Percentiles rank a stretch among this genome's conserved stretches.
These are phyloP conservation scores for Colletotrichum sp. DNA, from an alignment of 2,329 filamentous ascomycete species.

Conservation along the genomic window DNA sequence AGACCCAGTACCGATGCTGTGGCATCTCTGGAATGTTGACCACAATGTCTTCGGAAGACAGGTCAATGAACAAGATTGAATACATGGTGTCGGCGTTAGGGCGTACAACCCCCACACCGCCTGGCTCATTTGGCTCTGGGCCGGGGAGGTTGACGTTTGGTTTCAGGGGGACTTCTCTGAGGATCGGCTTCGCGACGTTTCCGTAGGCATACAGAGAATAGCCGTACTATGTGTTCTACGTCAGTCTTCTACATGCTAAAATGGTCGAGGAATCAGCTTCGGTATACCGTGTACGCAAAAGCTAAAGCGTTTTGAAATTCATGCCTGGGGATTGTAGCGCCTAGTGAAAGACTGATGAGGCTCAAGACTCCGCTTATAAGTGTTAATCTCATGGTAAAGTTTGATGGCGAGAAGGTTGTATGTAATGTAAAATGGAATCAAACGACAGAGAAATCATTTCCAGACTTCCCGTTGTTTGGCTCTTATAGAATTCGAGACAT, in stretches of 20 bases:
- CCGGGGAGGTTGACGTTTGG: not conserved
- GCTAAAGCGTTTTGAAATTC: not conserved
- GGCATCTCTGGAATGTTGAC: not conserved
- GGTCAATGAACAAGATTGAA: not conserved
- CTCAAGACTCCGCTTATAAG: fast-evolving
- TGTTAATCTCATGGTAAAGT: not conserved
- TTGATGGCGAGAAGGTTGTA: not conserved
- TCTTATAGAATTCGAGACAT: not conserved
- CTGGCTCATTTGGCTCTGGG: not conserved
- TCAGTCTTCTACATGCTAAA: not conserved
- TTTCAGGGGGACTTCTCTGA: not conserved
- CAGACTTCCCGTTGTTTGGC: fast-evolving
- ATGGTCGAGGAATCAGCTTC: not conserved
- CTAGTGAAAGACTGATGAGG: not conserved
- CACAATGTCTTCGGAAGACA: not conserved
- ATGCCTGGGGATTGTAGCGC: not conserved
- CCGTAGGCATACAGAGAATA: not conserved
- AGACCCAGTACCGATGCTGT: not conserved
- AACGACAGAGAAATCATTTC: fast-evolving
- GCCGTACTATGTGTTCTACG: not conserved
- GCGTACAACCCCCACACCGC: not conserved
- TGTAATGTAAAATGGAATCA: fast-evolving
- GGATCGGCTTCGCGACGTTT: not conserved
- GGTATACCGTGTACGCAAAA: not conserved
- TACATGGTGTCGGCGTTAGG: not conserved